These are phyloP conservation scores for Colletotrichum melonis DNA, from an alignment of 2,329 filamentous ascomycete genomes.

Conservation along the genomic window DNA sequence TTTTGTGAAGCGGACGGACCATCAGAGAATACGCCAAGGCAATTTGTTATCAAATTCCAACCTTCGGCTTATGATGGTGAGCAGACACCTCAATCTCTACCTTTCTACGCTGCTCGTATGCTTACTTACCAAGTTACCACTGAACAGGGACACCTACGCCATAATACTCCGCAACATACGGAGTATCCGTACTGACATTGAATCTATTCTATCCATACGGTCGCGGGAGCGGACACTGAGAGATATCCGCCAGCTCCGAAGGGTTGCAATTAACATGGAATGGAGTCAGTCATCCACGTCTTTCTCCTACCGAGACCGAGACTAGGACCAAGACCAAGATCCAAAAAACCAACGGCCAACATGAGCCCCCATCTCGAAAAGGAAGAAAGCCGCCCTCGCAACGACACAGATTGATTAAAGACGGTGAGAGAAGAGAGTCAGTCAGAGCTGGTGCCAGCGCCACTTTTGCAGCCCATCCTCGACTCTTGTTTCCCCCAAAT, in stretches of 20 bases:
- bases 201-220: no score
- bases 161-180: no score
- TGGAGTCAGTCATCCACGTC: background rate
- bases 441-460: background rate
- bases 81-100: background rate
- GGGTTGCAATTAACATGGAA: constrained; percentile 8
- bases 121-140: background rate
- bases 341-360: background rate
- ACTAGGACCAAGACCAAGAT: constrained; percentile 16
- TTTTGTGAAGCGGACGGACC: constrained; percentile 5
- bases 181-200: background rate
- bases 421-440: constrained; percentile 30
- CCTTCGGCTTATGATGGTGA: constrained; percentile 2
- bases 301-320: background rate
- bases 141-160: no score
- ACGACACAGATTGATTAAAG: constrained; percentile 23
- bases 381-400: background rate
- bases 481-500: background rate
- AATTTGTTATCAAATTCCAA: background rate
- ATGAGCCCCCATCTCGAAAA: constrained; percentile 1
- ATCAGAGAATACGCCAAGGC: background rate
- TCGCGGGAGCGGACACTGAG: background rate
- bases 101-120: background rate
- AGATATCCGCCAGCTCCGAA: background rate
- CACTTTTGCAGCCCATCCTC: background rate